Percentiles rank a stretch among this genome's conserved stretches.
phyloP scores from a whole-genome alignment of 2,329 filamentous ascomycete genomes.

The Aspergillus puulaauensis region DNA sequence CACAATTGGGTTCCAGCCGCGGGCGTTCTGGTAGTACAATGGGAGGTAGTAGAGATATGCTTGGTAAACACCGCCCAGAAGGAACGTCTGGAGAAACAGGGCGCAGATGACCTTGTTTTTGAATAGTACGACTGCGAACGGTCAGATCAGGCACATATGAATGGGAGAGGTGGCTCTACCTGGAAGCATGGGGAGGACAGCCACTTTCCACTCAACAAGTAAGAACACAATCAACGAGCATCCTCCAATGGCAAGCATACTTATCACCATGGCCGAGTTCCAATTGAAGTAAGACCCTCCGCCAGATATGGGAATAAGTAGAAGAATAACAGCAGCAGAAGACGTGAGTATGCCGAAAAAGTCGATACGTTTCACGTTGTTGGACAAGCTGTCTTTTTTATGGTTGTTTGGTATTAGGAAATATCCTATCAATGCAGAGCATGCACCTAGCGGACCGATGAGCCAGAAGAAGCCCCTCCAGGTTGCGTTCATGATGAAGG shows the following conservation, averaged over 20 bases:
- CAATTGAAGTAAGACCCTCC: slow-evolving; percentile 59
- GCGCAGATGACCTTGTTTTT: slow-evolving; percentile 53
- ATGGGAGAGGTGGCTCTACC: slow-evolving; percentile 22
- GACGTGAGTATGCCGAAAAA: slow-evolving; percentile 57
- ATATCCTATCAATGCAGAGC: slow-evolving; percentile 49
- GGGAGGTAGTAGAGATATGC: slow-evolving; percentile 61
- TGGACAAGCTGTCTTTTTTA: slow-evolving; percentile 46
- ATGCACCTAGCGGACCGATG: slow-evolving; percentile 51
- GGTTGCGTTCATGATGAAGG: slow-evolving; percentile 43
- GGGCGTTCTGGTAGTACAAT: slow-evolving; percentile 61
- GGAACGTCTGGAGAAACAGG: slow-evolving; percentile 59
- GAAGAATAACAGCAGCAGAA: slow-evolving; percentile 57
- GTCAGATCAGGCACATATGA: background rate
- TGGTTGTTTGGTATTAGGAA: slow-evolving; percentile 55
- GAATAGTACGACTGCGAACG: slow-evolving; percentile 46
- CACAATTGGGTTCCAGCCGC: slow-evolving; percentile 43
- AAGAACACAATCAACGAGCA: slow-evolving; percentile 51
- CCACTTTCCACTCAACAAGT: slow-evolving; percentile 57
- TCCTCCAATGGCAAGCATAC: slow-evolving; percentile 56
- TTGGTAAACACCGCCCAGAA: slow-evolving; percentile 62
- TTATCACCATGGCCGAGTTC: slow-evolving; percentile 58
- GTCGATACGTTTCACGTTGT: slow-evolving; percentile 49
- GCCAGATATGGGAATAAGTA: slow-evolving; percentile 67
- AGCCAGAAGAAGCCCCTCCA: slow-evolving; percentile 53
- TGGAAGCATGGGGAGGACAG: slow-evolving; percentile 59